Base-by-base conservation (phyloP, 192 early-diverging fungal species). In the Helicostylum pulchrum region DNA sequence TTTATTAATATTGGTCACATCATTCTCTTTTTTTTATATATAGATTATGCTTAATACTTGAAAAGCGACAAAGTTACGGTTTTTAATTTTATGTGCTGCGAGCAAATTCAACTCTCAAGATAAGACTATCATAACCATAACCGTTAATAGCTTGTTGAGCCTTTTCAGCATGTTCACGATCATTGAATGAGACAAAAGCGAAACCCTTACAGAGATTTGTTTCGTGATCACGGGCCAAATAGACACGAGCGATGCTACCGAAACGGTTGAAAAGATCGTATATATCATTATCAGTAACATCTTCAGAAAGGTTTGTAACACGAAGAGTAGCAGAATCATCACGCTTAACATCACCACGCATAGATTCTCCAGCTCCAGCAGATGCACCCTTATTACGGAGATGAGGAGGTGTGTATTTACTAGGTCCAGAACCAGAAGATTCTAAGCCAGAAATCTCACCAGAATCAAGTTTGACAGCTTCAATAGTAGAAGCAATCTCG, bases 271-370 rank as follows among this genome's bases (percentile, higher is more conserved):
- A 90, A 45, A 99, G 84, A 52, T 96, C 93, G 63, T 85, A 83
- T 57, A 99, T 83, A 73, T 99, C 97, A 31, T 72, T 78, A 59
- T 99, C 94, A 48, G 87, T 87, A 26, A 87, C 88, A 61, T 97
- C 92, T 78, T 95, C 97, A 15, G 95, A 96, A 75, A 99, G 77
- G 77, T 99, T 99, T 54, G 94, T 92, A 67, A 99, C 92, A 72
- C 97, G 92, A 45, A 99, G 78, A 20, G 86, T 89, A 30, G 86
- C 81, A 67, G 74, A 64, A 46, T 90, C 86, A 65, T 90, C 87
- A 68, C 88, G 84, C 66, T 79, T 80, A 65, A 78, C 77, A 64
- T 79, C 76, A 39, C 36, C 36, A 61, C 53, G 64, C 81, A 74
- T 73, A 73, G 70, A 71, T 48, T 82, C 78, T 44, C 72, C 77